Evolutionary conservation across 768 basidiomycete species (phyloP), one percentile per base, ranked within the genome.

Genomic region (Calocybe gangraenosa): DNA sequence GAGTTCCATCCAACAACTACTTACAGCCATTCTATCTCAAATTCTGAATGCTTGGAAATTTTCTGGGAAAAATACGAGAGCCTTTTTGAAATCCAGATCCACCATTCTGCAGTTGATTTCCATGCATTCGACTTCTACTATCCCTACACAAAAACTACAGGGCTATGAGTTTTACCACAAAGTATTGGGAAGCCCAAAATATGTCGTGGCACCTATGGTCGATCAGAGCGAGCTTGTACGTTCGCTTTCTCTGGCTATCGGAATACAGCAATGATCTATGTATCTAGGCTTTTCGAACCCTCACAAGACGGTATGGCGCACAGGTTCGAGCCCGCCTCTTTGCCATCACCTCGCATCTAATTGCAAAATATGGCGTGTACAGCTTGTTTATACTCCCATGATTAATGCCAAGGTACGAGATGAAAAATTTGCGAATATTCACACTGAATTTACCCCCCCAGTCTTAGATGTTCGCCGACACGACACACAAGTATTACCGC

Each of bases 381-480:
- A 93, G 81, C 75, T 97, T 17, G 76, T 81, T n/a, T 98, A 96
- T 60, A 93, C 94, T 0, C 96, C 96, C 14, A 99, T 99, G 96
- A 96, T 99, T 57, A 91, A 95, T 51, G 91, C 93, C 48, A 92
- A 89, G 69, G 85, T 86, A 38, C 20, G 57, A 10, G n/a, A n/a
- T n/a, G n/a, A n/a, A n/a, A n/a, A n/a, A n/a, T n/a, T n/a, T n/a
- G n/a, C n/a, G 25, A 28, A 11, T 28, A 42, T 21, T 49, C 7
- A 11, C 17, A 11, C 35, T 40, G 18, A 32, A 21, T 19, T 23
- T 32, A 40, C 42, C 28, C 23, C 28, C 23, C 17, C 18, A 22
- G 44, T 30, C 10, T 14, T 40, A 87, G 84, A 81, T 89, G 68
- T 92, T 83, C 52, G 67, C 69, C 1, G 74, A 79, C 49, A 57